phyloP scores from a whole-genome alignment of 345 rosid species.

The Gossypium bickii region DNA sequence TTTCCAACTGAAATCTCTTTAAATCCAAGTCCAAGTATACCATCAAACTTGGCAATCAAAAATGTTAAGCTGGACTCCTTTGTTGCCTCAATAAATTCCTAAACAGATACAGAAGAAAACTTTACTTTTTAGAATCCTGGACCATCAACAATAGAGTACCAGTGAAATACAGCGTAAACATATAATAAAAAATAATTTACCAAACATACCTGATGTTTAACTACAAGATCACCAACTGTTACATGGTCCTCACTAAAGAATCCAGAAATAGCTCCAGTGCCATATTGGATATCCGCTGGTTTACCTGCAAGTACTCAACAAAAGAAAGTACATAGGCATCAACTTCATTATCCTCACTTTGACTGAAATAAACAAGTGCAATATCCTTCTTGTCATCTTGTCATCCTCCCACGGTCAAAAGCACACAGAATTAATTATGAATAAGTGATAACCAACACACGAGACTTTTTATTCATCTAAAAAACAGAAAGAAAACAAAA shows the following conservation, averaged over 20 bases:
- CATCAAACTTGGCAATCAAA: constrained; percentile 81
- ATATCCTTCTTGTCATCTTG: not conserved
- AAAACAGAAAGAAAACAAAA: not conserved
- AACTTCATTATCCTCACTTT: not conserved
- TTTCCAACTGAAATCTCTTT: constrained; percentile 66
- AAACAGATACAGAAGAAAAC: constrained; percentile 7
- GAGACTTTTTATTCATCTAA: not conserved
- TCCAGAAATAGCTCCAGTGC: constrained; percentile 83
- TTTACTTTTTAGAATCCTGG: not conserved
- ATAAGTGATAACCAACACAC: too few relatives aligned
- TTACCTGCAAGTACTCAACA: constrained; percentile 32
- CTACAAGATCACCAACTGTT: constrained; percentile 71
- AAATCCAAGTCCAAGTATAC: constrained; percentile 74
- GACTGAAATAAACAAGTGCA: not conserved
- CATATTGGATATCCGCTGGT: constrained; percentile 69
- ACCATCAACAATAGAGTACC: not conserved
- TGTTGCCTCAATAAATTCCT: constrained; percentile 95
- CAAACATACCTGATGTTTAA: constrained; percentile 59
- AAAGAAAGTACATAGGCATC: not conserved
- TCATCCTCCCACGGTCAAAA: not conserved
- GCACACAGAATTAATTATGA: not conserved
- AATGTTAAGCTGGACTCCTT: constrained; percentile 77
- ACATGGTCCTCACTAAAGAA: constrained; percentile 82
- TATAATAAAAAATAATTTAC: not conserved
- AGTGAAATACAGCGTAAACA: not conserved